These are phyloP conservation scores for Endoconidiophora laricicola DNA, from an alignment of 2,329 filamentous ascomycete species.

Conservation along the genomic window DNA sequence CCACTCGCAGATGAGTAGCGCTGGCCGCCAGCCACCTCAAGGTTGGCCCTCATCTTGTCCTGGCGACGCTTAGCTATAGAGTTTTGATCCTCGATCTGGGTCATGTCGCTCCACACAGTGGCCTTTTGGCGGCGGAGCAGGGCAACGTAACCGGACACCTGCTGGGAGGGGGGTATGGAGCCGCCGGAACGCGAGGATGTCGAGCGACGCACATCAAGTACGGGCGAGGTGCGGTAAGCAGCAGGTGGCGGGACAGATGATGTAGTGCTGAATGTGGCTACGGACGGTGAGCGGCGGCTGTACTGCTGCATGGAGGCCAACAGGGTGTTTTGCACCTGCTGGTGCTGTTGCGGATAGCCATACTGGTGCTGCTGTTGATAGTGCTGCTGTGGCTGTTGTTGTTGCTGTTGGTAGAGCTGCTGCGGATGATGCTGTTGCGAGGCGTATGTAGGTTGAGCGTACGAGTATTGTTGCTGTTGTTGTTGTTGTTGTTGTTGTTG, in stretches of 20 bases:
- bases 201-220: conserved; percentile 51
- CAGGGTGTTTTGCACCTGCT: conserved; percentile 17
- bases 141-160: conserved; percentile 69
- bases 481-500: conserved; percentile 5
- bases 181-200: conserved; percentile 61
- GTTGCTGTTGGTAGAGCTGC: conserved; percentile 4
- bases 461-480: conserved; percentile 9
- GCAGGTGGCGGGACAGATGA: conserved; percentile 48
- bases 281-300: conserved; percentile 42
- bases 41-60: conserved; percentile 71
- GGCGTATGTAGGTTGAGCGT: conserved; percentile 5
- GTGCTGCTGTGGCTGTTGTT: conserved; percentile 6
- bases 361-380: conserved; percentile 6
- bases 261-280: conserved; percentile 53
- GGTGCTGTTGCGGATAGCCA: conserved; percentile 15
- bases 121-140: conserved; percentile 94
- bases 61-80: conserved; percentile 67
- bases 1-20: conserved; percentile 24
- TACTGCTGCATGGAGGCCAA: conserved; percentile 19
- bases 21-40: conserved; percentile 57
- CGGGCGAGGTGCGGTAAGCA: conserved; percentile 38
- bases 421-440: conserved; percentile 9
- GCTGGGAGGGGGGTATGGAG: conserved; percentile 21
- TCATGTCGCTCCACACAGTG: conserved; percentile 93
- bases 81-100: conserved; percentile 81